These are phyloP conservation scores for Colletotrichum sp. DNA, from an alignment of 2,329 filamentous ascomycete genomes.

Conservation along the genomic window DNA sequence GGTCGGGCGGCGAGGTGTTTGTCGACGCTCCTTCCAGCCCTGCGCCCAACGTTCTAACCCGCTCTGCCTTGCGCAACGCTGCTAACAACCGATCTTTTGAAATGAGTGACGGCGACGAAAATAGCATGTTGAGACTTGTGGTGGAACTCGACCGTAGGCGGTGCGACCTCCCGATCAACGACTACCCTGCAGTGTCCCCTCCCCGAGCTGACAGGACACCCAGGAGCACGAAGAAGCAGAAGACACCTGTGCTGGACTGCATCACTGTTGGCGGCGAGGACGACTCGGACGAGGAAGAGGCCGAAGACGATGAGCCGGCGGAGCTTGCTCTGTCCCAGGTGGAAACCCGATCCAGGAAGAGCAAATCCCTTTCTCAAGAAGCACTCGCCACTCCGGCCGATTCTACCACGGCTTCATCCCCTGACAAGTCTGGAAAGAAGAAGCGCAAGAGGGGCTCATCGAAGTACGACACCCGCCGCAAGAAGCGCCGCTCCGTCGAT, in stretches of 20 bases:
- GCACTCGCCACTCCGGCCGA: conserved; percentile 14
- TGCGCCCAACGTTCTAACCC: conserved; percentile 28
- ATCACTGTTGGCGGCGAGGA: conserved; percentile 33
- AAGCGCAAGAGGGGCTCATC: conserved; percentile 34
- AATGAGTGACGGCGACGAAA: conserved; percentile 51
- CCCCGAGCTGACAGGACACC: conserved; percentile 24
- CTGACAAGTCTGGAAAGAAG: conserved; percentile 23
- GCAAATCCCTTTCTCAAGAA: conserved; percentile 12
- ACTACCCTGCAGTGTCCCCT: conserved; percentile 30
- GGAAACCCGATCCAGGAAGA: background rate
- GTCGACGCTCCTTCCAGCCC: conserved; percentile 56
- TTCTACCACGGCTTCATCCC: conserved; percentile 22
- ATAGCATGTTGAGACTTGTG: conserved; percentile 51
- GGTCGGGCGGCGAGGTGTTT: conserved; percentile 51
- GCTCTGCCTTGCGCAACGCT: conserved; percentile 27
- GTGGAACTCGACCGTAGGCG: conserved; percentile 53
- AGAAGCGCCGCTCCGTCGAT: conserved; percentile 28
- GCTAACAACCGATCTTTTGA: conserved; percentile 37
- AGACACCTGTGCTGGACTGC: conserved; percentile 32
- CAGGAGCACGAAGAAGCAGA: conserved; percentile 20
- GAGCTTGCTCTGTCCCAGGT: conserved; percentile 10
- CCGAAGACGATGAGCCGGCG: conserved; percentile 13
- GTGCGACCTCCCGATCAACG: conserved; percentile 29
- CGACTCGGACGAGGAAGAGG: conserved; percentile 26
- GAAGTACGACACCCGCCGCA: conserved; percentile 25